These are phyloP conservation scores for Coemansia sp. DNA, from an alignment of 192 early-diverging fungal species.

Conservation along the genomic window DNA sequence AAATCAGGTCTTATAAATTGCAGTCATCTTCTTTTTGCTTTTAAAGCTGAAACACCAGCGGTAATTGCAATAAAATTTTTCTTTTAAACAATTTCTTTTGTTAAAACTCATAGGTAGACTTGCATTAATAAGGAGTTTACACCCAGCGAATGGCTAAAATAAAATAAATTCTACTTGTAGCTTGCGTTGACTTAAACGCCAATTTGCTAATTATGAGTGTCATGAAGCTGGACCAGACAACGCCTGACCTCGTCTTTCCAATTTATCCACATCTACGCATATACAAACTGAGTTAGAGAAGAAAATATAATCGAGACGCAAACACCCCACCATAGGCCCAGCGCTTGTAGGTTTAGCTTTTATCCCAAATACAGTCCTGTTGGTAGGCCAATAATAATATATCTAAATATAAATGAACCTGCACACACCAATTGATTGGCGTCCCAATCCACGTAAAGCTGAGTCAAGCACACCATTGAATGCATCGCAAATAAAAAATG, in stretches of 20 bases:
- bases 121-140: too few species aligned
- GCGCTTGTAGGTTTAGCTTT: constrained; percentile 13
- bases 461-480: constrained; percentile 56
- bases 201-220: too few species aligned
- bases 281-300: constrained; percentile 13
- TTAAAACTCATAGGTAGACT: too few species aligned
- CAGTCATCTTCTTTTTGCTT: too few species aligned
- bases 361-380: constrained; percentile 48
- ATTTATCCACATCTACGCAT: constrained; percentile 19
- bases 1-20: too few species aligned
- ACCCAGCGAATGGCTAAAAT: too few species aligned
- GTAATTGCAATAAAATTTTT: too few species aligned
- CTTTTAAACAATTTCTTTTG: too few species aligned
- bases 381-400: constrained; percentile 54
- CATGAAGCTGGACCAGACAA: constrained; percentile 18
- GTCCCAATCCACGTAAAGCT: constrained; percentile 51
- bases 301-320: constrained; percentile 18
- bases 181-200: too few species aligned
- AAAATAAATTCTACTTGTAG: too few species aligned
- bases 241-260: constrained; percentile 31
- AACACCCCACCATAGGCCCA: constrained; percentile 43
- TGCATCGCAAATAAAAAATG: constrained; percentile 60
- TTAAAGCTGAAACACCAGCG: too few species aligned
- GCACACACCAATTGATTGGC: constrained; percentile 52
- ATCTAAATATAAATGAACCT: constrained; percentile 43